A percentile compares a stretch with the other conserved stretches of the same genome.
Evolutionary conservation across 2,329 filamentous ascomycete species (phyloP).

Genomic region (Ophiostoma perfectum): DNA sequence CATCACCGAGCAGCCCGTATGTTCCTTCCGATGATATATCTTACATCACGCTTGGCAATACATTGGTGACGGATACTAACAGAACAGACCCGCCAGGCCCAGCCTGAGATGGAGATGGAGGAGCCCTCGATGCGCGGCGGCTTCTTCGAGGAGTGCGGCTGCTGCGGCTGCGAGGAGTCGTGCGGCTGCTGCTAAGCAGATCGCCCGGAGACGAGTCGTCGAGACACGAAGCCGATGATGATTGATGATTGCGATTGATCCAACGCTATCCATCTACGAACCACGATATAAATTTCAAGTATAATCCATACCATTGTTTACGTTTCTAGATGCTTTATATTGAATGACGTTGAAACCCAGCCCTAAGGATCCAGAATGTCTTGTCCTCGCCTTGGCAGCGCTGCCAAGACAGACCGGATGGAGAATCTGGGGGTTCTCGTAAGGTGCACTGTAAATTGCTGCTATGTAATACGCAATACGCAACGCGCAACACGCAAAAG

Average conservation of each 20-base stretch:
- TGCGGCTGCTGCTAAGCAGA: slow-evolving; percentile 31
- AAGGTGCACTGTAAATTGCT: background rate
- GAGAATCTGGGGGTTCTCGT: background rate
- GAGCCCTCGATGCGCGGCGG: slow-evolving; percentile 31
- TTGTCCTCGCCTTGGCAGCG: slow-evolving; percentile 14
- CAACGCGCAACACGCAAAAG: background rate
- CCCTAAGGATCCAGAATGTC: slow-evolving; percentile 4
- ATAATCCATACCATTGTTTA: background rate
- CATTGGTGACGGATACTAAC: background rate
- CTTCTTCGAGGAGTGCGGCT: slow-evolving; percentile 33
- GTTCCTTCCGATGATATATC: slow-evolving; percentile 15
- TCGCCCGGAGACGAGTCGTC: no score
- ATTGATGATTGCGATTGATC: background rate
- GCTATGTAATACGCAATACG: background rate
- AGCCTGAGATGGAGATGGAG: slow-evolving; percentile 30
- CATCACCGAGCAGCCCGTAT: slow-evolving; percentile 33
- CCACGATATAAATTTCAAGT: background rate
- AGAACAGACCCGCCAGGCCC: slow-evolving; percentile 29
- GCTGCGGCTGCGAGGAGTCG: slow-evolving; percentile 32
- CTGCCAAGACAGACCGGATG: slow-evolving; percentile 12
- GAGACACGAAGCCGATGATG: no score
- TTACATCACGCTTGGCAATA: no score
- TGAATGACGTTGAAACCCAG: background rate
- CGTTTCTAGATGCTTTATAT: background rate
- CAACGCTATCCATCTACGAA: no score